phyloP scores from a whole-genome alignment of 2,329 filamentous ascomycete species.

The Xylariales sp. region DNA sequence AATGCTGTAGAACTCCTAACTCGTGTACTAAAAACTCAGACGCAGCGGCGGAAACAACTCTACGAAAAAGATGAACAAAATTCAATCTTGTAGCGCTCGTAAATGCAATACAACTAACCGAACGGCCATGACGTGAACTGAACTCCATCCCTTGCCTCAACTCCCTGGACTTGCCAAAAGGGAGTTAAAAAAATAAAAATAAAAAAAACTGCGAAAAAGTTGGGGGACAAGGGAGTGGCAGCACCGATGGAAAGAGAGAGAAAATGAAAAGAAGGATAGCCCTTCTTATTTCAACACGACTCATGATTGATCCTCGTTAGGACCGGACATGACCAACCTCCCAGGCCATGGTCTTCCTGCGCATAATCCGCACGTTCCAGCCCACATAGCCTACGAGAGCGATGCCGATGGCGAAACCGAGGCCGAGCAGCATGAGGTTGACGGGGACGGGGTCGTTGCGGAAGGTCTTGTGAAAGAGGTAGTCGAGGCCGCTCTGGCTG shows the following conservation, averaged over 20 bases:
- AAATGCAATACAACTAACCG: too few relatives aligned
- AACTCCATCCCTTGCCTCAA: not conserved
- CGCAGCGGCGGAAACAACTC: too few relatives aligned
- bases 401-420: constrained; percentile 61
- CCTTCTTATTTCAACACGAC: not conserved
- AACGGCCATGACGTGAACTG: too few relatives aligned
- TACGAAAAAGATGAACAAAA: too few relatives aligned
- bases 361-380: constrained; percentile 27
- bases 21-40: too few relatives aligned
- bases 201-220: not conserved
- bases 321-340: constrained; percentile 20
- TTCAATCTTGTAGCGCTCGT: too few relatives aligned
- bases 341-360: constrained; percentile 20
- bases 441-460: constrained; percentile 70
- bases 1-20: too few relatives aligned
- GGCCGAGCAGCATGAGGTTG: constrained; percentile 61
- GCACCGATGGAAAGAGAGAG: not conserved
- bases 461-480: constrained; percentile 70
- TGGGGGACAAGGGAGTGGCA: not conserved
- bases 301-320: not conserved
- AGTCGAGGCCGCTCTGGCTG: constrained; percentile 74
- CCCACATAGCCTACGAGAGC: constrained; percentile 64
- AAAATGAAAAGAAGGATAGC: not conserved
- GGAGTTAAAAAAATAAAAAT: not conserved
- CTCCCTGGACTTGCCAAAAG: not conserved